A percentile compares a stretch with the other conserved stretches of the same genome.
These are phyloP conservation scores for Tuber melanosporum DNA, from an alignment of 495 filamentous ascomycete species.

Conservation along the genomic window DNA sequence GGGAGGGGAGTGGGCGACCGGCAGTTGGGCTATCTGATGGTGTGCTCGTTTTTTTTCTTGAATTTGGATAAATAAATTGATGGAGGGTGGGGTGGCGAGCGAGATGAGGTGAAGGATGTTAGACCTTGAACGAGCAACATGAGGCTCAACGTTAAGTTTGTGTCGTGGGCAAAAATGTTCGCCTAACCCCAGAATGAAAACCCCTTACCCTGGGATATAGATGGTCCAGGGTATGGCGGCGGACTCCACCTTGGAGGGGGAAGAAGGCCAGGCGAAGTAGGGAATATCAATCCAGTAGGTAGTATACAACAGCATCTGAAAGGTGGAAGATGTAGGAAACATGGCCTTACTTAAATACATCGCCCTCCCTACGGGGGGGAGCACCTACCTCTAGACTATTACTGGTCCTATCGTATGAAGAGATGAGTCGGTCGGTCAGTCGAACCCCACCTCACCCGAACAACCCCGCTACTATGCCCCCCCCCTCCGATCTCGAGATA, in stretches of 20 bases:
- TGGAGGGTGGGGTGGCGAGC: not conserved
- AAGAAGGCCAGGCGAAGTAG: not conserved
- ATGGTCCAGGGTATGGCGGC: not conserved
- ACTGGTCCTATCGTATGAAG: not conserved
- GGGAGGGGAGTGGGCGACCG: not conserved
- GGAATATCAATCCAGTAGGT: not conserved
- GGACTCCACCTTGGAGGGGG: not conserved
- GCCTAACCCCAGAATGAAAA: not conserved
- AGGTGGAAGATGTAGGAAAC: not conserved
- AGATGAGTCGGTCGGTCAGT: not conserved
- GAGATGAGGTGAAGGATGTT: conserved; percentile 5
- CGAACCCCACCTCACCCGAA: not conserved
- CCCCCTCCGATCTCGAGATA: not conserved
- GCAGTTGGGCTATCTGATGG: not conserved
- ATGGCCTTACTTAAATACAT: not conserved
- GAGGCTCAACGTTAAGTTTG: conserved; percentile 4
- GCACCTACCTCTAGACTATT: not conserved
- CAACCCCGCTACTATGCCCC: not conserved
- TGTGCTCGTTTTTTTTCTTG: not conserved
- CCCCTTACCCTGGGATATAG: not conserved
- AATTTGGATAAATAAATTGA: not conserved
- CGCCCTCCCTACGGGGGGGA: not conserved
- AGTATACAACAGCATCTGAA: not conserved
- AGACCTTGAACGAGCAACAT: not conserved
- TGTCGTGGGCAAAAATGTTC: not conserved